phyloP scores from a whole-genome alignment of 345 rosid genomes.

The Crucihimalaya himalaica region DNA sequence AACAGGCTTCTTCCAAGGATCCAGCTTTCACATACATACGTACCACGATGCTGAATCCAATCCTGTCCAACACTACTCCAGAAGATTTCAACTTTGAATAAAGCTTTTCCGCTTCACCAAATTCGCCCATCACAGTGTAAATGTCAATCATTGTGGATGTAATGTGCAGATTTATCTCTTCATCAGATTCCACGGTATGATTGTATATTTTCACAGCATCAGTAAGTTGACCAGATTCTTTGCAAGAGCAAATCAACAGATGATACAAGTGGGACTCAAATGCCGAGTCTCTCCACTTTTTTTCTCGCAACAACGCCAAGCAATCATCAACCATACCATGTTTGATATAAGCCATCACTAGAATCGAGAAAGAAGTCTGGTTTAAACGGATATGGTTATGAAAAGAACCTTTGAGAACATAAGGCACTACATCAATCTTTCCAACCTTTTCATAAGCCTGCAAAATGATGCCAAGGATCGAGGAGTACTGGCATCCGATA shows the following conservation, averaged over 20 bases:
- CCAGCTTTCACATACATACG: constrained; percentile 86
- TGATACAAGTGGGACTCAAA: constrained; percentile 88
- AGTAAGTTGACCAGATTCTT: constrained; percentile 62
- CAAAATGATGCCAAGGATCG: constrained; percentile 66
- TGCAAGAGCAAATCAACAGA: constrained; percentile 81
- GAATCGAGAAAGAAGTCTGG: constrained; percentile 79
- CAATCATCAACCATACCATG: constrained; percentile 69
- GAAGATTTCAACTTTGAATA: constrained; percentile 67
- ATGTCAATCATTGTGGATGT: constrained; percentile 79
- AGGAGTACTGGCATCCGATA: constrained; percentile 69
- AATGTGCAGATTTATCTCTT: constrained; percentile 66
- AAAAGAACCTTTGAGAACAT: constrained; percentile 61
- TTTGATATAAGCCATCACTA: constrained; percentile 85
- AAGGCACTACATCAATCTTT: constrained; percentile 62
- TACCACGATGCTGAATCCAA: constrained; percentile 71
- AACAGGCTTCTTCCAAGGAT: constrained; percentile 66
- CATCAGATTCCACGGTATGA: constrained; percentile 46
- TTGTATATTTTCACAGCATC: constrained; percentile 67
- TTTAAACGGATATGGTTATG: constrained; percentile 60
- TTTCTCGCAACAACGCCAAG: constrained; percentile 56
- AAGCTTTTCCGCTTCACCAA: constrained; percentile 63
- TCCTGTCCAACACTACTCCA: constrained; percentile 63
- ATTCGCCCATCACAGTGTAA: constrained; percentile 55
- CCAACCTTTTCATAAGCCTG: constrained; percentile 76
- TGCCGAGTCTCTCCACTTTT: constrained; percentile 67